These are phyloP conservation scores for Trichoderma reesei DNA, from an alignment of 495 filamentous ascomycete genomes.

Conservation along the genomic window DNA sequence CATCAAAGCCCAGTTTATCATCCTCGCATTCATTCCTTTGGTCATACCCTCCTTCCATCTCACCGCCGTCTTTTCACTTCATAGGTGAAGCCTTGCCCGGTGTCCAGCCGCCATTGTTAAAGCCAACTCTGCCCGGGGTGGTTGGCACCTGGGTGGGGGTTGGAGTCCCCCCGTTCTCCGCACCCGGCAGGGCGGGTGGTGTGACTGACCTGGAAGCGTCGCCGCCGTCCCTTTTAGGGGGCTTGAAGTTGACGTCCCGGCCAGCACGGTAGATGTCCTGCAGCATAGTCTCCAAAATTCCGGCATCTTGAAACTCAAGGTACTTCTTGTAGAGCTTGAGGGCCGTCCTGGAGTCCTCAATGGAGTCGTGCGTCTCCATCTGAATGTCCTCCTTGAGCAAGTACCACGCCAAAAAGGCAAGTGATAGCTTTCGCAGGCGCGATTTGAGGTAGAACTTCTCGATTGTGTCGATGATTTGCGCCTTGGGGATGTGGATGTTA, in stretches of 20 bases:
- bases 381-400: slow-evolving; percentile 90
- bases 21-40: background rate
- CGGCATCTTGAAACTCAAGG: slow-evolving; percentile 75
- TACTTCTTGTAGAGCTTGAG: slow-evolving; percentile 85
- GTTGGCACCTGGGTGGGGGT: slow-evolving; percentile 17
- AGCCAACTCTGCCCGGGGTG: slow-evolving; percentile 20
- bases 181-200: slow-evolving; percentile 18
- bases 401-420: slow-evolving; percentile 80
- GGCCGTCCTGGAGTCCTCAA: slow-evolving; percentile 87
- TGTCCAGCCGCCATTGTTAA: slow-evolving; percentile 16
- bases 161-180: slow-evolving; percentile 6
- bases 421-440: slow-evolving; percentile 63
- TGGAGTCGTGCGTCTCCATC: slow-evolving; percentile 77
- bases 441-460: slow-evolving; percentile 70
- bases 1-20: background rate
- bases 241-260: slow-evolving; percentile 60
- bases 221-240: slow-evolving; percentile 40
- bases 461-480: slow-evolving; percentile 87
- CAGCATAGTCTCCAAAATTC: slow-evolving; percentile 66
- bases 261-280: slow-evolving; percentile 73
- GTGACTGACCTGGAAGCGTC: slow-evolving; percentile 26
- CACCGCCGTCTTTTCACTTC: background rate
- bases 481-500: slow-evolving; percentile 89
- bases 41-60: background rate
- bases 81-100: slow-evolving; percentile 18